Conservation (phyloP, 345 rosid genomes). For the Reutealis trisperma region DNA sequence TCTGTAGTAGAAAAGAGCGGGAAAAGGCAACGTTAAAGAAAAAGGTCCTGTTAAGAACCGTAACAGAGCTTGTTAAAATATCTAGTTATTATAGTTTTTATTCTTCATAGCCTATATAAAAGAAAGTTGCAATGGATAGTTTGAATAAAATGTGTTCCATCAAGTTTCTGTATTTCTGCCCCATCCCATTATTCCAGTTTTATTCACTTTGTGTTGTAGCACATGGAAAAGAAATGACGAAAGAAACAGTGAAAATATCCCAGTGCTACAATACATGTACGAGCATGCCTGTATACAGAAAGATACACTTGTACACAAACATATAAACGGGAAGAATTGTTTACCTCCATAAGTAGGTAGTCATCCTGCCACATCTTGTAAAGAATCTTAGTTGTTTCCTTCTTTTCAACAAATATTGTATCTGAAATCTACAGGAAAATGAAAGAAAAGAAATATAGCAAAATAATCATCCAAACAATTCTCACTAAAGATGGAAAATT, state of each 20-base stretch:
- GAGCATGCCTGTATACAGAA: neutral
- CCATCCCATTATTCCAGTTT: neutral
- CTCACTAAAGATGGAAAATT: neutral
- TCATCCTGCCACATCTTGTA: constrained; percentile 79
- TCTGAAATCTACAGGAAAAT: constrained; percentile 55
- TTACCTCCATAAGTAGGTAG: constrained; percentile 86
- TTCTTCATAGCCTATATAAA: too few species aligned
- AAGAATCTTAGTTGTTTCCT: constrained; percentile 58
- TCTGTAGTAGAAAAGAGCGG: too few species aligned
- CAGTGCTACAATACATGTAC: neutral
- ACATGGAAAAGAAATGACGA: too few species aligned
- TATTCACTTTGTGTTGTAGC: too few species aligned
- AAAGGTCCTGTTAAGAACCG: too few species aligned
- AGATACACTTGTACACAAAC: neutral
- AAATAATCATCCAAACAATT: neutral
- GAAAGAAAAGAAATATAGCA: neutral
- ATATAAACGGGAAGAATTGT: neutral
- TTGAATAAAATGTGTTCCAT: neutral
- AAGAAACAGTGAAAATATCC: too few species aligned
- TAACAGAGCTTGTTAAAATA: too few species aligned
- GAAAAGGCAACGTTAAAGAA: too few species aligned
- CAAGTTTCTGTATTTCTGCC: neutral
- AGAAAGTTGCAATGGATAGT: too few species aligned
- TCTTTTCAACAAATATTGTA: constrained; percentile 64
- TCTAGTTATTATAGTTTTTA: too few species aligned